Base-by-base conservation (phyloP, 371 early-diverging fungal species). In the Mucor velutinosus region DNA sequence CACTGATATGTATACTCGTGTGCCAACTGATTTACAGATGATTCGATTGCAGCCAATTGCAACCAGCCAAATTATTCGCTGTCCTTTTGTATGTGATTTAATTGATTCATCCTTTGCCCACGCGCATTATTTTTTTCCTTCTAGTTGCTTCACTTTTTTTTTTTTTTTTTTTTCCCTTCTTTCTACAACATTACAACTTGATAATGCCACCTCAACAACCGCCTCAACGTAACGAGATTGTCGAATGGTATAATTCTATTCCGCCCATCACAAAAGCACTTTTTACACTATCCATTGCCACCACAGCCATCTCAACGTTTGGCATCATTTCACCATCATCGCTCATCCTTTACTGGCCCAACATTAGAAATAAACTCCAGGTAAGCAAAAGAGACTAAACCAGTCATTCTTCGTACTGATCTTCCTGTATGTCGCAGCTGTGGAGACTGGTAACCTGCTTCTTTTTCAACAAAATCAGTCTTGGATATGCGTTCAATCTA, bases 361-460 rank as follows among this genome's bases (percentile, higher is more conserved):
- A 62, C 27, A 27, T 64, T 12, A 53, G 43, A 51, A 45, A 75
- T 29, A 72, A 65, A 14, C 32, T 75, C 60, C 75, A 75, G 66
- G 78, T 73, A 74, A 69, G 4, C 2, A n/a, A 45, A 3, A 10
- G 43, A 12, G 7, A 53, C 2, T 45, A 4, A 47, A 1, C n/a
- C 17, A 19, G 21, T 5, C 7, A 21, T 21, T 1, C 10, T 8
- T 8, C 23, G 27, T 14, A 32, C 17, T 30, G 6, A 27, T 57
- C 37, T 23, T 6, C 11, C 8, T 7, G 7, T 15, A 47, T 27
- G n/a, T 59, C 72, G 55, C 75, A 95, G 89, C 35, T 94, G 39
- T 94, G 95, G 90, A 84, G 95, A 19, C 74, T 95, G 21, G 78
- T 90, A 2, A 92, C 94, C 1, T 72, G 84, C 25, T 94, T 94